Evolutionary conservation across 805 yeast species (phyloP).

Genomic region (Groenewaldozyma tartarivorans): DNA sequence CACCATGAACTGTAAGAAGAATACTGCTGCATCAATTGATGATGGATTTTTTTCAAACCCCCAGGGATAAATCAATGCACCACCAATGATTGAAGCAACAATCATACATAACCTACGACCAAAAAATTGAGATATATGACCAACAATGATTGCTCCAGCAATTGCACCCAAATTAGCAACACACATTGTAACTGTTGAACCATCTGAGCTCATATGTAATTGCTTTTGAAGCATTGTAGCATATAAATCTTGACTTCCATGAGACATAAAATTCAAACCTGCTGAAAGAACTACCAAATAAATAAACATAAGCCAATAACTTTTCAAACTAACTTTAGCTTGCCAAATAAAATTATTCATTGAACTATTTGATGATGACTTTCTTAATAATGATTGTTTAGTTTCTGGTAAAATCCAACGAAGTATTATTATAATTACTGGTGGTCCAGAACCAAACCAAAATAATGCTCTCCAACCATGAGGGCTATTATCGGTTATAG

Average conservation of each 20-base stretch:
- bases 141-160: conserved; percentile 52
- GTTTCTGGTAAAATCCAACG: conserved; percentile 54
- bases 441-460: conserved; percentile 68
- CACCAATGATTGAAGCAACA: conserved; percentile 42
- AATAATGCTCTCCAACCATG: conserved; percentile 63
- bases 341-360: conserved; percentile 19
- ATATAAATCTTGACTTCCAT: conserved; percentile 66
- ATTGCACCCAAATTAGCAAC: conserved; percentile 63
- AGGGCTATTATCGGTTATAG: conserved; percentile 37
- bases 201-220: conserved; percentile 35
- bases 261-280: conserved; percentile 63
- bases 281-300: conserved; percentile 55
- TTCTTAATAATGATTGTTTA: conserved; percentile 34
- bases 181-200: conserved; percentile 48
- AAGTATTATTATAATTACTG: conserved; percentile 49
- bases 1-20: conserved; percentile 55
- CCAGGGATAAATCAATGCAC: conserved; percentile 56
- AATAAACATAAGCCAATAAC: conserved; percentile 52
- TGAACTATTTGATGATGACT: conserved; percentile 12
- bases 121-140: conserved; percentile 44
- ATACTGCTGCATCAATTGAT: conserved; percentile 49
- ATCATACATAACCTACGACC: conserved; percentile 56
- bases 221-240: conserved; percentile 55
- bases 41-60: conserved; percentile 36
- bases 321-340: conserved; percentile 31